Percentiles rank a stretch among this genome's conserved stretches.
Evolutionary conservation across 805 yeast species (phyloP).

Genomic region (Candida takata): DNA sequence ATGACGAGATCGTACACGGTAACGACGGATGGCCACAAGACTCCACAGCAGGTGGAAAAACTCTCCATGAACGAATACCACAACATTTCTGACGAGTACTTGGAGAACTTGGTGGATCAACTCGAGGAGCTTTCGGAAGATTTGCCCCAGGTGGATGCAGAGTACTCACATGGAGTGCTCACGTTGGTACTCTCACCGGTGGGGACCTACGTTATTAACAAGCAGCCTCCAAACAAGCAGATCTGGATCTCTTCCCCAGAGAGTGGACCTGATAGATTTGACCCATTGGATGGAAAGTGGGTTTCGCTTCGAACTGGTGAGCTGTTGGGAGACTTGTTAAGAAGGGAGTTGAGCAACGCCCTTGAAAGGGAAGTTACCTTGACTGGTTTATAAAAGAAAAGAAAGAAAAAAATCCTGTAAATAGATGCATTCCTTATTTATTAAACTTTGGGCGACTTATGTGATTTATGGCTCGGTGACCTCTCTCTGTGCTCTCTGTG

Average conservation of each 20-base stretch:
- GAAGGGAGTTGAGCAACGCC: constrained; percentile 39
- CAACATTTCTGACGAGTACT: constrained; percentile 51
- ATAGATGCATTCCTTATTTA: no score
- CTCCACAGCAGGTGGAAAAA: constrained; percentile 45
- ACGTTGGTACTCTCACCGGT: constrained; percentile 60
- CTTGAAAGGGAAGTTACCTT: constrained; percentile 21
- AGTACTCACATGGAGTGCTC: constrained; percentile 82
- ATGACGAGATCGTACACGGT: constrained; percentile 14
- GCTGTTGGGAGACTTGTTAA: constrained; percentile 41
- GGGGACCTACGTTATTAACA: constrained; percentile 89
- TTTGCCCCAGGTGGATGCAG: constrained; percentile 61
- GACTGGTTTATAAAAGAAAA: no score
- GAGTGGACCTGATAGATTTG: constrained; percentile 88
- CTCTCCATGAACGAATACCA: constrained; percentile 54
- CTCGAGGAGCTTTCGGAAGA: constrained; percentile 62
- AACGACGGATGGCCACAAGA: constrained; percentile 46
- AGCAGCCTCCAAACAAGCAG: constrained; percentile 96
- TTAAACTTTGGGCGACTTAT: no score
- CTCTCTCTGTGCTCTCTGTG: neutral
- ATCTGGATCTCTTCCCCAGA: constrained; percentile 93
- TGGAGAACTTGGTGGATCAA: constrained; percentile 61
- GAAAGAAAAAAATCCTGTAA: no score
- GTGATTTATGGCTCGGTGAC: no score
- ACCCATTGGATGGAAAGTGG: constrained; percentile 72
- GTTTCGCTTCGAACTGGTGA: constrained; percentile 61